Evolutionary conservation across 129 eudicot species (phyloP), one percentile per base, ranked within the genome.

Genomic region (Lactuca saligna): DNA sequence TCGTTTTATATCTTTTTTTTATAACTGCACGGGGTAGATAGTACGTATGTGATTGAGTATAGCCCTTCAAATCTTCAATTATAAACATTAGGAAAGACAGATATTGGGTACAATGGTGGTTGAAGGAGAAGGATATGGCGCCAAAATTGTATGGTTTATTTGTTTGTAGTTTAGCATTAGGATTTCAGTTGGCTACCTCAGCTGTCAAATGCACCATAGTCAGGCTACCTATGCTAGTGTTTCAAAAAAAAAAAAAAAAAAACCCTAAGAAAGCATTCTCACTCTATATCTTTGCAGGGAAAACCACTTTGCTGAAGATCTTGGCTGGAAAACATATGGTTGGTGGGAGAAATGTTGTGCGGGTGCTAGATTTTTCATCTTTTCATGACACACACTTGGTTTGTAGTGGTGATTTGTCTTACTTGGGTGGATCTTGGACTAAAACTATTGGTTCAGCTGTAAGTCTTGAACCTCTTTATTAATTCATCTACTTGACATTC

Each of bases 321-420:
- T 86, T 92, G 79, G 98, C 98, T 9, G 98, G 98, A 75, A 92
- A 92, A 74, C 98, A 92, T 74, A 88, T 92, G 98, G 98, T 92
- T 61, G 98, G 98, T 55, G 96, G 98, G 68, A 85, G 60, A 74
- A 89, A 92, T 65, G 96, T 86, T 49, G 98, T 92, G 65, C 81
- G 85, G 66, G 96, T 92, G 78, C 83, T 92, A 55, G 77, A 89
- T 73, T 84, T 62, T 60, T 92, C 98, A 60, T 95, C 98, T 61
- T 92, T 92, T 80, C 98, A 92, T 46, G 98, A 92, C 81, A 92
- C 98, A 11, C 82, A 79, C 39, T 85, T 92, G 61, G 98, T 92
- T 73, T 92, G 98, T 61, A 83, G 82, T 32, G 98, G 98, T 49
- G 95, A 89, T 71, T 79, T 92, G 85, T 87, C 98, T 13, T 92